Conservation (phyloP, 2,329 filamentous ascomycete species). For the Ceratocystis destructans region DNA sequence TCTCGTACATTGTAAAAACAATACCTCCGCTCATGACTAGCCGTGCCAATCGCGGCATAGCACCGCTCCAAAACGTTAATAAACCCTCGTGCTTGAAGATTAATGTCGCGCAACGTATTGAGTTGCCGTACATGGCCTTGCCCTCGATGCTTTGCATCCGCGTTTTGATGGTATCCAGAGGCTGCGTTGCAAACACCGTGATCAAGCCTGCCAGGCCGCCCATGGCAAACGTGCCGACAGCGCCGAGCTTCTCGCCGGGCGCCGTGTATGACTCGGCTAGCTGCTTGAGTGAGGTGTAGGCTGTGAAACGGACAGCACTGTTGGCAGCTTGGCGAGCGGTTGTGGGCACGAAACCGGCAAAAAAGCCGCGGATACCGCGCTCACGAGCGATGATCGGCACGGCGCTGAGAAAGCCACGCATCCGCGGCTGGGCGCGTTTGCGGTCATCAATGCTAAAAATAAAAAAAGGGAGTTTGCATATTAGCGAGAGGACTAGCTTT, state of each 20-base stretch:
- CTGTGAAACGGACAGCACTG: conserved; percentile 77
- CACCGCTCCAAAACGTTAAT: conserved; percentile 86
- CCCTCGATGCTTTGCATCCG: conserved; percentile 95
- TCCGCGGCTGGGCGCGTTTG: conserved; percentile 69
- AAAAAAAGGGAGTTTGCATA: conserved; percentile 8
- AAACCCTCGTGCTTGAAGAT: conserved; percentile 86
- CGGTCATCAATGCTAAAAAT: conserved; percentile 71
- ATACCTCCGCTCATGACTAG: conserved; percentile 88
- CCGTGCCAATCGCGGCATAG: conserved; percentile 68
- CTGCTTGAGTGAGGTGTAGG: conserved; percentile 83
- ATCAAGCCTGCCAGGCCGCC: conserved; percentile 80
- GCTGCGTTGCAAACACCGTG: conserved; percentile 67
- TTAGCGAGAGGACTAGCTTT: neutral
- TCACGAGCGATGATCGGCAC: conserved; percentile 77
- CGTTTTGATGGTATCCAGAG: conserved; percentile 89
- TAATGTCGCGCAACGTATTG: conserved; percentile 62
- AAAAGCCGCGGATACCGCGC: conserved; percentile 79
- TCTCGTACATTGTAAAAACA: conserved; percentile 97
- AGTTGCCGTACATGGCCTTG: conserved; percentile 68
- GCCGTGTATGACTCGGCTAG: conserved; percentile 82
- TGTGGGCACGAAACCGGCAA: conserved; percentile 91
- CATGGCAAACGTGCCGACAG: conserved; percentile 76
- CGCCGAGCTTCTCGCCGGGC: conserved; percentile 86
- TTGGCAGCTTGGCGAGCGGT: conserved; percentile 92
- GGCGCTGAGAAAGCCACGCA: conserved; percentile 86